These are phyloP conservation scores for Hypoxylon sp. DNA, from an alignment of 2,329 filamentous ascomycete genomes.

Conservation along the genomic window DNA sequence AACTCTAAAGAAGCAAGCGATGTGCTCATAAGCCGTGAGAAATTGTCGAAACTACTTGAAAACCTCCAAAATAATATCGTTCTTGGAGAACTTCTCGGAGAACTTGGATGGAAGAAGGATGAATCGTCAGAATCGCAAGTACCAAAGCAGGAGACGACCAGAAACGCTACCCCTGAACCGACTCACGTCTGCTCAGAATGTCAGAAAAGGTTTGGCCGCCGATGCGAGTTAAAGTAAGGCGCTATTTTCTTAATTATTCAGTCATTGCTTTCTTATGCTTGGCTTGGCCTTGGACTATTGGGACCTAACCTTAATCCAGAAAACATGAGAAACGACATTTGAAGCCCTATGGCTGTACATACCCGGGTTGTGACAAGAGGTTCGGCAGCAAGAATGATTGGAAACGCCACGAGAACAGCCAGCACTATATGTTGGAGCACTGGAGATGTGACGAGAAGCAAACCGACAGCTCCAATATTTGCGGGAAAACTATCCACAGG, in stretches of 20 bases:
- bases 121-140: slow-evolving; percentile 21
- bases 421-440: slow-evolving; percentile 75
- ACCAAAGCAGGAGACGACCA: slow-evolving; percentile 24
- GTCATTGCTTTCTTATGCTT: not conserved
- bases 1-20: slow-evolving; percentile 1
- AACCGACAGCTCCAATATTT: slow-evolving; percentile 50
- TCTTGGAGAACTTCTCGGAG: slow-evolving; percentile 38
- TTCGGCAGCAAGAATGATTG: slow-evolving; percentile 96
- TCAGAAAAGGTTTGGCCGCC: slow-evolving; percentile 57
- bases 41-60: slow-evolving; percentile 37
- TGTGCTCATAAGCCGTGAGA: slow-evolving; percentile 27
- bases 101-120: slow-evolving; percentile 40
- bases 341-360: slow-evolving; percentile 85
- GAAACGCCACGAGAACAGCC: slow-evolving; percentile 87
- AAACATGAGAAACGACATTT: slow-evolving; percentile 87
- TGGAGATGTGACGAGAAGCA: slow-evolving; percentile 71
- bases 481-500: slow-evolving; percentile 66
- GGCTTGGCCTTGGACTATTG: not conserved
- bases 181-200: slow-evolving; percentile 52
- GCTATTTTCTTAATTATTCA: not conserved
- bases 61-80: slow-evolving; percentile 38
- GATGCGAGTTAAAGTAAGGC: slow-evolving; percentile 66
- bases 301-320: slow-evolving; percentile 54
- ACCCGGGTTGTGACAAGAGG: slow-evolving; percentile 69
- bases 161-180: slow-evolving; percentile 26